Evolutionary conservation across 2,329 filamentous ascomycete genomes (phyloP).

Genomic region (Allantophomopsis cytisporea): DNA sequence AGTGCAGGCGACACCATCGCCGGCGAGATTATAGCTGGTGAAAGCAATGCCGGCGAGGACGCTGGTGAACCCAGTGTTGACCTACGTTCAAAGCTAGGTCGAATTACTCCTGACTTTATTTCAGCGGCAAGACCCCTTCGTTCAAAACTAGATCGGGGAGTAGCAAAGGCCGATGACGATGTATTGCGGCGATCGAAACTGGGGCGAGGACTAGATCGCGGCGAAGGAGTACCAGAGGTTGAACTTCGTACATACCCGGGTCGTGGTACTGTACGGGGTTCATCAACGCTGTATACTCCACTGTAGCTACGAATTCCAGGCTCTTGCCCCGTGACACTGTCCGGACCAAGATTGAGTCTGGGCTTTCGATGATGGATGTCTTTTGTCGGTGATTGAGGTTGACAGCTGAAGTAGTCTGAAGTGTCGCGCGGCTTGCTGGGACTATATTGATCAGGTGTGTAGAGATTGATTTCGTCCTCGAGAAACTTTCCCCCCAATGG

Average conservation of each 20-base stretch:
- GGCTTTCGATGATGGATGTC: constrained; percentile 12
- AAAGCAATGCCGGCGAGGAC: no score
- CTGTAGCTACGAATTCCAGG: constrained; percentile 14
- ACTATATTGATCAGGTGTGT: constrained; percentile 16
- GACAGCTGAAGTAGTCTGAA: constrained; percentile 9
- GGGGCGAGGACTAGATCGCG: no score
- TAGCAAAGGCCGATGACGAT: no score
- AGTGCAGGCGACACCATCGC: no score
- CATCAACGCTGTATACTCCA: constrained; percentile 3
- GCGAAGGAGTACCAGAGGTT: no score
- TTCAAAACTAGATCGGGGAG: no score
- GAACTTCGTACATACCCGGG: no score
- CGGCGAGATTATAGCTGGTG: no score
- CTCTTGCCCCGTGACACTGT: constrained; percentile 18
- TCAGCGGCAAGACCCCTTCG: constrained; percentile 6
- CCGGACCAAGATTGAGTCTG: constrained; percentile 17
- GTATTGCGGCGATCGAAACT: no score
- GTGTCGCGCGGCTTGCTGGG: constrained; percentile 17
- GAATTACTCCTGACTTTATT: constrained; percentile 10
- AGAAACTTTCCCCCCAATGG: constrained; percentile 22
- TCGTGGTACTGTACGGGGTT: neutral
- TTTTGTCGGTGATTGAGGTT: constrained; percentile 12
- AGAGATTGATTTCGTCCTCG: constrained; percentile 18
- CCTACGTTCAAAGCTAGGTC: constrained; percentile 7
- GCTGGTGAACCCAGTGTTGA: no score